Evolutionary conservation across 2,329 filamentous ascomycete species (phyloP).

Genomic region (Macroventuria anomochaeta): DNA sequence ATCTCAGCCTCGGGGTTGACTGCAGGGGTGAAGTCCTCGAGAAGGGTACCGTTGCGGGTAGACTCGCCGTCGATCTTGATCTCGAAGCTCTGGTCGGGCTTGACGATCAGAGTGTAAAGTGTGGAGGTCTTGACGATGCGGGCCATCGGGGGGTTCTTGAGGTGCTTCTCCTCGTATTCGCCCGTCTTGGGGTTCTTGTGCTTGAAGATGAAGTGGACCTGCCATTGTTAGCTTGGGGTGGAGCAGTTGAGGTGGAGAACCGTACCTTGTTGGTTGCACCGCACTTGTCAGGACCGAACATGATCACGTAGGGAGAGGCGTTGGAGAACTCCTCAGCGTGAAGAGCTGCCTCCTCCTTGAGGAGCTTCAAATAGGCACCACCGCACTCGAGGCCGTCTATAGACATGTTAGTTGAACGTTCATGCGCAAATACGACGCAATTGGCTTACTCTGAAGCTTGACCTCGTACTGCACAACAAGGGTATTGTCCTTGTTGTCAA

Average conservation of each 20-base stretch:
- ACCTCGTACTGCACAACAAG: conserved; percentile 99
- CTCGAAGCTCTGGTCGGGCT: conserved; percentile 93
- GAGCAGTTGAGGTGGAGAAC: background rate
- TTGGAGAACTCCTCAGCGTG: conserved; percentile 98
- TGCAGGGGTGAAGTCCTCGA: conserved; percentile 91
- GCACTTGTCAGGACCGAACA: conserved; percentile 99
- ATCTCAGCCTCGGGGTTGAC: conserved; percentile 96
- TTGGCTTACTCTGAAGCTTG: conserved; percentile 88
- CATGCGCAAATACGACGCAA: background rate
- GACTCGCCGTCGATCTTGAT: conserved; percentile 91
- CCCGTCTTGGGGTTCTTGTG: conserved; percentile 99
- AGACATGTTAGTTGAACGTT: conserved; percentile 38
- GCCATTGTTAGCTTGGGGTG: conserved; percentile 25
- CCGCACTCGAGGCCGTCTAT: conserved; percentile 93
- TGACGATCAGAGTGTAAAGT: conserved; percentile 95
- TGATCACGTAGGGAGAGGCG: conserved; percentile 96
- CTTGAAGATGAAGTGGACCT: conserved; percentile 94
- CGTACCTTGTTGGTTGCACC: conserved; percentile 96
- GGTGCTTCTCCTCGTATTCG: conserved; percentile 99
- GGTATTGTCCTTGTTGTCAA: conserved; percentile 96
- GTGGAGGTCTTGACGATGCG: conserved; percentile 90
- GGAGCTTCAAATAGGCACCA: conserved; percentile 98
- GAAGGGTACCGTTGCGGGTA: conserved; percentile 85
- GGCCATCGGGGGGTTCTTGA: conserved; percentile 81
- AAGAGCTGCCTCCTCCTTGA: conserved; percentile 95